Evolutionary conservation across 1,284 basidiomycete genomes (phyloP), one percentile per base, ranked within the genome.

Genomic region (Leccinum solheimii): DNA sequence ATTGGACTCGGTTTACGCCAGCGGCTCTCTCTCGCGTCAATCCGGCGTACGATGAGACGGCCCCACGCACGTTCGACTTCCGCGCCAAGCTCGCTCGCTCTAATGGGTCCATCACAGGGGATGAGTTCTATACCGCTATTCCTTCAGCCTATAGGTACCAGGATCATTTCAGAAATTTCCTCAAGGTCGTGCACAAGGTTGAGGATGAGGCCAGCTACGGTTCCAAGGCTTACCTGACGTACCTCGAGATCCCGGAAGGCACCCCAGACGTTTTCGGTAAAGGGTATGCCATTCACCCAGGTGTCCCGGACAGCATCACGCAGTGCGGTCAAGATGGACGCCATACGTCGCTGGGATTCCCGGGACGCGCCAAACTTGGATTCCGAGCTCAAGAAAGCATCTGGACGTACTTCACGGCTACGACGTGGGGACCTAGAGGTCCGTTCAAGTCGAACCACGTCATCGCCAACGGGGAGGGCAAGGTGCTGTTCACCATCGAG

Each of bases 251-350:
- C 14, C 67, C 65, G 0, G 56, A 69, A 32, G 64, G 58, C 40
- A 73, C 71, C 9, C 68, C 66, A 2, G 66, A 70, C 5, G 72
- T 73, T 8, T 73, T 70, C 38, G 71, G 69, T 1, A 67, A 63
- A 61, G 72, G 71, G 16, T 72, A 74, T 10, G 60, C 43, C 36
- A 67, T 74, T 49, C 72, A 74, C 54, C 71, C 71, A 1, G 71
- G 71, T 58, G 60, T 72, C 52, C 57, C 74, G 10, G 71, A 72
- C 56, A 73, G 71, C n/a, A 73, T 72, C 55, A 74, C 72, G 11
- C 72, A 72, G 48, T 68, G 70, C 71, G 5, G 67, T 72, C 40
- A 71, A 66, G 62, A 72, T 72, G 11, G 68, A 73, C 26, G 61
- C 67, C 2, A 55, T 72, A 45, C 67, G 68, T 45, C 69, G 72